These are phyloP conservation scores for Pestalotiopsis sp. DNA, from an alignment of 2,329 filamentous ascomycete genomes.

Conservation along the genomic window DNA sequence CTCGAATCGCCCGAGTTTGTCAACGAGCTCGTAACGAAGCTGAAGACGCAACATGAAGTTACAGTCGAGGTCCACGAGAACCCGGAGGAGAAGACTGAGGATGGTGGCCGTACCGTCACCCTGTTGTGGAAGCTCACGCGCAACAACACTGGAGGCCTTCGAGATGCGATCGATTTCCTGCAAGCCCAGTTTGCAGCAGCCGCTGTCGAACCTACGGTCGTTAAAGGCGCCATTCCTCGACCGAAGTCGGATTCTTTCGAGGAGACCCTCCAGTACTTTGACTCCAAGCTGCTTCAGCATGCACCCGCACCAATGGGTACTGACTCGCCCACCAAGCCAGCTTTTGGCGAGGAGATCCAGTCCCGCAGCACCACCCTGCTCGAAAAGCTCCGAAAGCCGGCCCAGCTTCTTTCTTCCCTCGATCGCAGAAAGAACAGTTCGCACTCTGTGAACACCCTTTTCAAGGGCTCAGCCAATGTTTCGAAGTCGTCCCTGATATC, in stretches of 20 bases:
- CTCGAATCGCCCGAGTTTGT: conserved; percentile 81
- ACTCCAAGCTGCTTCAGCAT: conserved; percentile 94
- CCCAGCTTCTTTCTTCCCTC: conserved; percentile 76
- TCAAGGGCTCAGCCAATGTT: conserved; percentile 88
- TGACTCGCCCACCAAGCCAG: conserved; percentile 86
- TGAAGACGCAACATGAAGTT: conserved; percentile 91
- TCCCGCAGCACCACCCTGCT: conserved; percentile 82
- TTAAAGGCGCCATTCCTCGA: conserved; percentile 95
- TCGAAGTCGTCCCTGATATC: conserved; percentile 96
- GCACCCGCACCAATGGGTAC: conserved; percentile 79
- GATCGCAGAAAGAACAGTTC: conserved; percentile 93
- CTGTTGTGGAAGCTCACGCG: conserved; percentile 85
- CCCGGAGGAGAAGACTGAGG: conserved; percentile 58
- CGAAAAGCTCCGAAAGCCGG: conserved; percentile 94
- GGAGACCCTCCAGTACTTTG: conserved; percentile 94
- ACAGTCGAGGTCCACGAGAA: conserved; percentile 76
- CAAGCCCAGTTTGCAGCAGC: conserved; percentile 83
- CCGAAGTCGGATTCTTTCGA: conserved; percentile 99
- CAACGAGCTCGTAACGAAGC: conserved; percentile 77
- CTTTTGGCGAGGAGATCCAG: conserved; percentile 79
- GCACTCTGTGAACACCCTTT: conserved; percentile 82
- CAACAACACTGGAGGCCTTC: conserved; percentile 93
- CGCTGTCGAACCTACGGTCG: conserved; percentile 82
- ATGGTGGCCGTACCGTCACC: conserved; percentile 60
- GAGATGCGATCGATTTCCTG: conserved; percentile 94